phyloP scores from a whole-genome alignment of 331 rosid species.

The Cydonia oblonga region DNA sequence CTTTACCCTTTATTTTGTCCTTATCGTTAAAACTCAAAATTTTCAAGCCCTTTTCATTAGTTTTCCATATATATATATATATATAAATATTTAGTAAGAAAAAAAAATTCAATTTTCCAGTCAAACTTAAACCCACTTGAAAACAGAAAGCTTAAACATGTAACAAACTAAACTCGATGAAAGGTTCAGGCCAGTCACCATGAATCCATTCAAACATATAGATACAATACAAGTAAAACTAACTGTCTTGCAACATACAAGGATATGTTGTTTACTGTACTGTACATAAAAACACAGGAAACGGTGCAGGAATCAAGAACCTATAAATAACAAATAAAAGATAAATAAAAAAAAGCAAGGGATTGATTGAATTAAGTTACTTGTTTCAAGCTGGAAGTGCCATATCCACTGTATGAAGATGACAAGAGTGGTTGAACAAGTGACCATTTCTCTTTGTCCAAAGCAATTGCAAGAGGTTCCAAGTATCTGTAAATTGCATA shows the following conservation, averaged over 20 bases:
- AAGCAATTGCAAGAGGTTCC: conserved; percentile 93
- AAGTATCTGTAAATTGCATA: conserved; percentile 47
- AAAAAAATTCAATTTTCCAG: background rate
- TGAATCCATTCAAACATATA: background rate
- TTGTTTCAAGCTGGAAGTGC: conserved; percentile 92
- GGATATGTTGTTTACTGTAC: background rate
- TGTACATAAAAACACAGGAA: background rate
- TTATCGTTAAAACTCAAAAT: no score
- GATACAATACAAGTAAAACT: background rate
- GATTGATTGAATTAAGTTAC: conserved; percentile 29
- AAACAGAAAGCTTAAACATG: background rate
- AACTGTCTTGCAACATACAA: background rate
- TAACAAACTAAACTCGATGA: background rate
- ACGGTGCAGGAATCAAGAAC: background rate
- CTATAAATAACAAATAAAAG: background rate
- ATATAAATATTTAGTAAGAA: background rate
- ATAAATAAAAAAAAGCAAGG: background rate
- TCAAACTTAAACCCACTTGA: background rate
- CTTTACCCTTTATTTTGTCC: no score
- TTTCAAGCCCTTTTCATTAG: no score
- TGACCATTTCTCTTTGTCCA: conserved; percentile 89
- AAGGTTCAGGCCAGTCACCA: background rate
- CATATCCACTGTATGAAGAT: conserved; percentile 86
- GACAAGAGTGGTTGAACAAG: conserved; percentile 92
- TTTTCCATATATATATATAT: no score